Base-by-base conservation (phyloP, 257 asterid genomes). In the Fraxinus pennsylvanica region DNA sequence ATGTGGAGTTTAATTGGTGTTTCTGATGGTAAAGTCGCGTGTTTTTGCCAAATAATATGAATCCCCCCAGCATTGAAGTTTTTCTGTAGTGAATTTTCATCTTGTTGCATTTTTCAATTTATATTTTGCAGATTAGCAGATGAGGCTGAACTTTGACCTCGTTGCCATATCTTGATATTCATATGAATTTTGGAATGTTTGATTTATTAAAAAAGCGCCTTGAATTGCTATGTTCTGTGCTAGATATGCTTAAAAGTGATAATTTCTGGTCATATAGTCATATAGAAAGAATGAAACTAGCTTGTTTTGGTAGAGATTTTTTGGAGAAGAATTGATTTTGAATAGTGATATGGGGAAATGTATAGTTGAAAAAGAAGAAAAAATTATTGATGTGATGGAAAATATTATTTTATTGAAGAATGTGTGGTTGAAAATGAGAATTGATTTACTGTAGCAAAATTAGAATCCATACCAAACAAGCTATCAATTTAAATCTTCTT, bases 401-500 rank as follows among this genome's bases (percentile, higher is more conserved):
- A 25, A 25, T 25, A 25, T 25, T 25, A 25, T 25, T 25, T 25
- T 25, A 25, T 25, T 25, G 27, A 25, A 25, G 27, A 25, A 25
- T 25, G 27, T 25, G 27, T 25, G 27, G 27, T 25, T 25, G 27
- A 25, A 25, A 25, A 25, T 25, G 27, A 25, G 27, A 25, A 25
- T 25, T 25, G 27, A 25, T 25, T 25, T 25, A 25, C 27, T 25
- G 27, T 25, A 25, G 0, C 27, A 25, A 25, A 25, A 25, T 25
- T 25, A 25, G 27, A 25, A 25, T 25, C 27, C 27, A 0, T 25
- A 25, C 27, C 27, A 25, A 25, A 25, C 27, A 25, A 25, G 27
- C 27, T n/a, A n/a, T 74, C 47, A 77, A 63, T 68, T 50, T 72
- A 66, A 22, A 36, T 13, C 52, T 12, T 74, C 72, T 76, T 35